Evolutionary conservation across 2,329 filamentous ascomycete species (phyloP), one percentile per base, ranked within the genome.

Genomic region (Penicillium brasilianum): DNA sequence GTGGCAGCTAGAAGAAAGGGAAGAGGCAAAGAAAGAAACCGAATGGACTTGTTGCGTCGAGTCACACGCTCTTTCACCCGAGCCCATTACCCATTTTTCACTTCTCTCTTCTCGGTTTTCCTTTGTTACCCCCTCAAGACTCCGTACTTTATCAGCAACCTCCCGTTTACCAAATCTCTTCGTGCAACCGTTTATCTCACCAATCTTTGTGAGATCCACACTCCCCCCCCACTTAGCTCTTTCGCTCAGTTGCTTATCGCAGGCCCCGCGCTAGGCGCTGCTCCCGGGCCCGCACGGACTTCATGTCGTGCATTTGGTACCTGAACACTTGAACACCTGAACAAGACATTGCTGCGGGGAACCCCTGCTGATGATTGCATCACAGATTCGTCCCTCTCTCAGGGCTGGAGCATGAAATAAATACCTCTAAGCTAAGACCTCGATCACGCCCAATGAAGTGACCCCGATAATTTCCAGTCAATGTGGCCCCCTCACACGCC

Each of bases 211-310:
- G 44, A 25, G 25, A 25, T 3, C 16, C 48, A 36, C 22, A 18
- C 16, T 84, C 72, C 22, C 37, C 9, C 39, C 39, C 39, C 39
- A 20, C 39, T 13, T 28, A 3, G 9, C 16, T 9, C 9, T 18
- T 10, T 18, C 7, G 6, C 37, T n/a, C 16, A 41, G n/a, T 76
- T 77, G 59, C 72, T 74, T 69, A 75, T 72, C 68, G 69, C 28
- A 59, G 43, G 22, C 60, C 55, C 69, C 71, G 71, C 71, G 71
- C 67, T 71, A 71, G 67, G 67, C 72, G 67, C 69, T 58, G 57
- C 48, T 65, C 60, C 60, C 66, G 65, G 58, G 51, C 48, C 43
- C 46, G 62, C 62, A 66, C 66, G 64, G 67, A 57, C 55, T 13
- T 41, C 25, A 49, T 61, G 61, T 55, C 64, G 30, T 66, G 61